Evolutionary conservation across 2,329 filamentous ascomycete genomes (phyloP).

Genomic region (Kalmusia sp.): DNA sequence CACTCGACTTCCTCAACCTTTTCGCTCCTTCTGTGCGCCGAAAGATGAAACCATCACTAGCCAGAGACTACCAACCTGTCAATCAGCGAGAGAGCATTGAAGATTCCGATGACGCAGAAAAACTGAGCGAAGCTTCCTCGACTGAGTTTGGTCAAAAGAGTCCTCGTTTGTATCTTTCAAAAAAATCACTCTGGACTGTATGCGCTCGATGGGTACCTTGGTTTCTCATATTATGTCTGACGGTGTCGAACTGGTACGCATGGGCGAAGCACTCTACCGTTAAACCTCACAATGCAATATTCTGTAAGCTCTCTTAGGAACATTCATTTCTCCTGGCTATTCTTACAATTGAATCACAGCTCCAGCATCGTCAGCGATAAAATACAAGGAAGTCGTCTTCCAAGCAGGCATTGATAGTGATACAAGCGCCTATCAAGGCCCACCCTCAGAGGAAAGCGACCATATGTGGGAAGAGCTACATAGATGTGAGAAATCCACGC

Average conservation of each 20-base stretch:
- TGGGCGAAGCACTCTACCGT: not conserved
- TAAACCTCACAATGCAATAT: not conserved
- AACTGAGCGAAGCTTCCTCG: not conserved
- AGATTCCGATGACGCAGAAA: not conserved
- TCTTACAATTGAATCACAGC: not conserved
- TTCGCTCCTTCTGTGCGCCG: not conserved
- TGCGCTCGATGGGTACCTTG: slow-evolving; percentile 1
- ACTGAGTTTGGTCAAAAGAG: not conserved
- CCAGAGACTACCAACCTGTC: not conserved
- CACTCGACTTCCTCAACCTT: not conserved
- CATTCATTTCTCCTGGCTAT: not conserved
- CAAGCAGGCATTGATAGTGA: slow-evolving; percentile 7
- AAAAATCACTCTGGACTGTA: not conserved
- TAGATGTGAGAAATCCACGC: not conserved
- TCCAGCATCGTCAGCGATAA: not conserved
- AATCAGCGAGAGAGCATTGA: not conserved
- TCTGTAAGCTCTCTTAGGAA: not conserved
- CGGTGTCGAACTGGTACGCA: not conserved
- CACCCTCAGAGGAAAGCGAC: not conserved
- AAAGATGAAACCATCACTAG: not conserved
- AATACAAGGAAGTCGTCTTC: slow-evolving; percentile 5
- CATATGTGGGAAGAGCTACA: slow-evolving; percentile 5
- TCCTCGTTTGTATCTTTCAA: not conserved
- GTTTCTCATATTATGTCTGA: not conserved
- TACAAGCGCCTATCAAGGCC: slow-evolving; percentile 6